Evolutionary conservation across 2,329 filamentous ascomycete species (phyloP), one percentile per base, ranked within the genome.

Genomic region (Juglanconis sp.): DNA sequence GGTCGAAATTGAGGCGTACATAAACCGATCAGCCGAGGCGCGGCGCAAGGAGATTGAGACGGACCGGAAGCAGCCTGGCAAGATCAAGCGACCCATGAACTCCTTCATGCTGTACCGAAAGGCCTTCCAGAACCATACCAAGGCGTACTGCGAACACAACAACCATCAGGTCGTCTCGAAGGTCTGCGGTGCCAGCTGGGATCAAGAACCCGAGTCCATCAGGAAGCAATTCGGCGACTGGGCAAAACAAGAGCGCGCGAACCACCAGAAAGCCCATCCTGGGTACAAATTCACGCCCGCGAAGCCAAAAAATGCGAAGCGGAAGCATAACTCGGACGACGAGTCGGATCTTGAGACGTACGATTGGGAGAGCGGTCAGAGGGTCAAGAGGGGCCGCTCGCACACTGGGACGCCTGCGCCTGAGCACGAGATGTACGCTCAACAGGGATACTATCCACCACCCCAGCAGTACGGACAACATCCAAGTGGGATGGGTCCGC

Each of bases 61-160:
- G 67, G 83, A 86, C 60, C 55, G 55, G 35, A 91, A 87, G 68
- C 78, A 86, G 40, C 79, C 79, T 2, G 90, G 90, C 32, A 92
- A 93, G 71, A 84, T 98, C 66, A 92, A 94, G 68, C 84, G 95
- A 35, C 93, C 95, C 3, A 96, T 97, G 89, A 99, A 99, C 73
- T 94, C 91, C 1, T 99, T 98, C 78, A 96, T 99, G 89, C 80
- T 99, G 54, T 99, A 99, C 73, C 89, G 95, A 47, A 96, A 95
- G 66, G 91, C 92, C 6, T 97, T 91, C 71, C 91, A 96, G 62
- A 90, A 95, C 63, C 83, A 92, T 36, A 91, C 91, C 61, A 96
- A 96, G 74, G 81, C 85, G 55, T 91, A 87, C 80, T 91, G 90
- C 67, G 79, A 85, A 13, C 87, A 95, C 68, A 94, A 95, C 73